phyloP scores from a whole-genome alignment of 345 rosid genomes.

The Aegle marmelos region DNA sequence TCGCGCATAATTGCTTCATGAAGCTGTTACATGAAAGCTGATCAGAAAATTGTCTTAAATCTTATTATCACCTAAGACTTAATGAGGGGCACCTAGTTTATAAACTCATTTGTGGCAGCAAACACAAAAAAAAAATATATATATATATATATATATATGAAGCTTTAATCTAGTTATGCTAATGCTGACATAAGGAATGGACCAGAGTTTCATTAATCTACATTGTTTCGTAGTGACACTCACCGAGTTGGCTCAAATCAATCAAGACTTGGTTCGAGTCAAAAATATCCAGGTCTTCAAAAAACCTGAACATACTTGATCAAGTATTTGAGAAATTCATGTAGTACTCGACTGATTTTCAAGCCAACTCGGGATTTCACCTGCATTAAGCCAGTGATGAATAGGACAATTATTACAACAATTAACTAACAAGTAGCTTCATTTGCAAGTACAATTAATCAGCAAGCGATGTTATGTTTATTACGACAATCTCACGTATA shows the following conservation, averaged over 20 bases:
- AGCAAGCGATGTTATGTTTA: not conserved
- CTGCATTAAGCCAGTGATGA: slow-evolving; percentile 50
- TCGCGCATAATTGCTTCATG: slow-evolving; percentile 97
- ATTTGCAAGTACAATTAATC: slow-evolving; percentile 1
- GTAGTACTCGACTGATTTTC: slow-evolving; percentile 51
- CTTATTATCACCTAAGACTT: not conserved
- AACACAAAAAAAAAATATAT: not conserved
- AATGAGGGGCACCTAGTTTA: not conserved
- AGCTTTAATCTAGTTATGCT: not conserved
- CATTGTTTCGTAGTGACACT: slow-evolving; percentile 18
- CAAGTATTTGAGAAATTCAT: slow-evolving; percentile 39
- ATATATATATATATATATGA: no score
- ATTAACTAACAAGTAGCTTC: slow-evolving; percentile 8
- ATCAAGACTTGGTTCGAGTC: slow-evolving; percentile 40
- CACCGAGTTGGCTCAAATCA: slow-evolving; percentile 58
- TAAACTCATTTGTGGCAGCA: not conserved
- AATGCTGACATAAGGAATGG: not conserved
- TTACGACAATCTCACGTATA: not conserved
- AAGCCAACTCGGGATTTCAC: slow-evolving; percentile 58
- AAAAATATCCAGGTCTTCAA: slow-evolving; percentile 54
- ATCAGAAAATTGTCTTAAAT: slow-evolving; percentile 9
- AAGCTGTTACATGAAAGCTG: slow-evolving; percentile 41
- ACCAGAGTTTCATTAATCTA: not conserved
- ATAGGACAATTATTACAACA: slow-evolving; percentile 25
- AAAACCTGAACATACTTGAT: slow-evolving; percentile 51